These are phyloP conservation scores for Akanthomyces uredinophilus DNA, from an alignment of 2,329 filamentous ascomycete species.

Conservation along the genomic window DNA sequence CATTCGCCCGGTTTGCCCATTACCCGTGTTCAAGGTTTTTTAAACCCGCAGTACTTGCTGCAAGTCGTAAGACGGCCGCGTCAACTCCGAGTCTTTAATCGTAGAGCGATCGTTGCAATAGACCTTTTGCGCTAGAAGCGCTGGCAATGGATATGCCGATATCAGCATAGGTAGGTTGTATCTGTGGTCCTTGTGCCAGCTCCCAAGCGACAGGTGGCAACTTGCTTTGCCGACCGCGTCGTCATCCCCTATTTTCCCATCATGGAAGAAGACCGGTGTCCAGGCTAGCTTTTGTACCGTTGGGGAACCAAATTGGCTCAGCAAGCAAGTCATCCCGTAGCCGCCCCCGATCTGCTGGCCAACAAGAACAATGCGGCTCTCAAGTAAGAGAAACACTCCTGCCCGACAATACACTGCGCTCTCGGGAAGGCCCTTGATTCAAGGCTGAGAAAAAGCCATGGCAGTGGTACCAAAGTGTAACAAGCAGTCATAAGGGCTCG, in stretches of 20 bases:
- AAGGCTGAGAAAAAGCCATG: too few species aligned
- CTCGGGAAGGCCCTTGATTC: too few species aligned
- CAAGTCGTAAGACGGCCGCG: conserved; percentile 85
- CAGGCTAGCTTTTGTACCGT: conserved; percentile 61
- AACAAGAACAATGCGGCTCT: conserved; percentile 87
- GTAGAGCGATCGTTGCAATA: conserved; percentile 78
- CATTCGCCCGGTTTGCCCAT: too few species aligned
- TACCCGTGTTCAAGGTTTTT: too few species aligned
- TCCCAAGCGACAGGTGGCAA: too few species aligned
- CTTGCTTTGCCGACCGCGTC: too few species aligned
- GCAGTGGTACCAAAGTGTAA: too few species aligned
- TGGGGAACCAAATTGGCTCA: conserved; percentile 33
- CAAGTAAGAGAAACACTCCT: conserved; percentile 65
- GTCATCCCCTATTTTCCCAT: too few species aligned
- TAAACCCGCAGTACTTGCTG: conserved; percentile 46
- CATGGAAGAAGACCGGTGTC: conserved; percentile 63
- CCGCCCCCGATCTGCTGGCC: conserved; percentile 80
- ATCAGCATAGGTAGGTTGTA: conserved; percentile 34
- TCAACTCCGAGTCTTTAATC: conserved; percentile 72
- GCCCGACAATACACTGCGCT: too few species aligned
- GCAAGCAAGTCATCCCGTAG: conserved; percentile 72
- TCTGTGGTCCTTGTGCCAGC: too few species aligned
- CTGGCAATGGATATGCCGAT: conserved; percentile 73
- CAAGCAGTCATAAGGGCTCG: too few species aligned
- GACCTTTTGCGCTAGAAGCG: conserved; percentile 77